Evolutionary conservation across 805 yeast species (phyloP), one percentile per base, ranked within the genome.

Genomic region (Yueomyces sinensis): DNA sequence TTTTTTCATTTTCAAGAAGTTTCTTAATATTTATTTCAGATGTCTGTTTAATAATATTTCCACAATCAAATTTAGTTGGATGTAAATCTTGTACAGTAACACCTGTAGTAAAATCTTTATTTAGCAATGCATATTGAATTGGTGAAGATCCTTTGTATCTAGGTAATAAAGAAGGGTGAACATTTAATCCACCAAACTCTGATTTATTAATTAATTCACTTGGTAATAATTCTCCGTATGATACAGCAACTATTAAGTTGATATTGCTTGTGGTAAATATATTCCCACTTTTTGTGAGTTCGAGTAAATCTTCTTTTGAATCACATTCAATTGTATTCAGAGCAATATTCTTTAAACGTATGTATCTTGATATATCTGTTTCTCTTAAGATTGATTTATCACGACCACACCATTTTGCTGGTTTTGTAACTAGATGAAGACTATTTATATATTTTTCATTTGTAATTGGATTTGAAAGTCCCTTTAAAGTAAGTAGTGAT

Each of bases 131-230:
- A 39, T 73, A 66, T 41, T 89, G 97, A 4, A 91, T 58, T 0
- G 98, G 98, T 1, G 95, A 79, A 0, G 96, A 76, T 1, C 98
- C 98, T 3, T 84, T 70, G 45, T 82, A 73, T 31, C 59, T 61
- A 0, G 98, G 98, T 7, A 91, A 64, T 5, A 86, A 52, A 0
- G 95, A 84, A 0, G 98, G 98, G 52, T 91, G 98, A 1, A 91
- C 84, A 50, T 91, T 91, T 19, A 91, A 50, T 0, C 96, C 93
- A 47, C 54, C 72, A 11, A 54, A 52, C 16, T 76, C 58, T 0
- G 52, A 33, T 0, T 48, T 33, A 1, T 11, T 20, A 2, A 91
- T 54, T 42, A 84, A 72, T 2, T 52, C 38, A 0, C 57, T 59
- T 0, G 97, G 96, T 4, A 91, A 84, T 31, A 89, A 61, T 33